phyloP scores from a whole-genome alignment of 371 early-diverging fungal species.

The Chytridiales sp. region DNA sequence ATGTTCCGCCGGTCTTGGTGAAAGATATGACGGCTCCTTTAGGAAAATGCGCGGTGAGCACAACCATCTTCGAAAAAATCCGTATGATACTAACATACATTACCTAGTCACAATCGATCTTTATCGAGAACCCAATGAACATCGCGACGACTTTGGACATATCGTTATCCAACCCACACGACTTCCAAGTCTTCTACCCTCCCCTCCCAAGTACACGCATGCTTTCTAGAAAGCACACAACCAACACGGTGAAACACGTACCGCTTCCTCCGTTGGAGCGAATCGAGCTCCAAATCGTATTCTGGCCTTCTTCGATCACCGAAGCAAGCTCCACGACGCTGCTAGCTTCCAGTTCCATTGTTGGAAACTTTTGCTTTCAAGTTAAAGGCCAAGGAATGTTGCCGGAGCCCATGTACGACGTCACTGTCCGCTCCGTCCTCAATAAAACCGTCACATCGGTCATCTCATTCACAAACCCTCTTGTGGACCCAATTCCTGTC shows the following conservation, averaged over 20 bases:
- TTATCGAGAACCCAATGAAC: conserved; percentile 34
- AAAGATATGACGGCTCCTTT: conserved; percentile 35
- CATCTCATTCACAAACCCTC: conserved; percentile 39
- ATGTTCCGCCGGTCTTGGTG: conserved; percentile 35
- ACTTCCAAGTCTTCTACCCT: conserved; percentile 35
- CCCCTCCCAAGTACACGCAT: not conserved
- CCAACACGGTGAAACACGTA: not conserved
- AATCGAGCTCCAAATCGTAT: conserved; percentile 35
- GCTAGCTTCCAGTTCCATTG: conserved; percentile 11
- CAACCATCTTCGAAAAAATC: no score
- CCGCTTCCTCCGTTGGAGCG: conserved; percentile 25
- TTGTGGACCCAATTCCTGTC: conserved; percentile 41
- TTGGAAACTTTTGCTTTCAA: conserved; percentile 30
- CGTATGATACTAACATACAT: not conserved
- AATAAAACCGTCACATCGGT: conserved; percentile 28
- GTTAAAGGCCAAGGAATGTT: conserved; percentile 33
- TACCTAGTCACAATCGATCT: conserved; percentile 10
- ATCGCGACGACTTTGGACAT: conserved; percentile 18
- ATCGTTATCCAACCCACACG: conserved; percentile 27
- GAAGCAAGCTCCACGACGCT: conserved; percentile 18
- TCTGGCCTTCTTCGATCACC: conserved; percentile 48
- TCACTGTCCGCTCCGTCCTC: conserved; percentile 22
- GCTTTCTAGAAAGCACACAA: not conserved
- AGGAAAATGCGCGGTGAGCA: conserved; percentile 41
- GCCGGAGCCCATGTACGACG: conserved; percentile 33